Base-by-base conservation (phyloP, 129 eudicot genomes). In the Pulicaria dysenterica region DNA sequence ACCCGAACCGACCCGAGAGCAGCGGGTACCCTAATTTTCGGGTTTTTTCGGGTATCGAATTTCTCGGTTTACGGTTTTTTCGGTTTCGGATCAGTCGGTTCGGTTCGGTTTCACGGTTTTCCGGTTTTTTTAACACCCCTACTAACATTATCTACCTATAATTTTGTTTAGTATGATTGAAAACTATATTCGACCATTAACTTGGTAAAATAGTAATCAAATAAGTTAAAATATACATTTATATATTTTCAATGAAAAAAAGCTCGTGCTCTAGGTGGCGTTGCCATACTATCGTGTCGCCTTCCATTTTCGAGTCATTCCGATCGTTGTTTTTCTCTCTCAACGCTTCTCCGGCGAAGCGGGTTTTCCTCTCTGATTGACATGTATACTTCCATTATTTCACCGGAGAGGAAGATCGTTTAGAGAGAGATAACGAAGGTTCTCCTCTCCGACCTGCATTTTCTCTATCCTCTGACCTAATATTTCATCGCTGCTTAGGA, bases 301-400 rank as follows among this genome's bases (percentile, higher is more conserved):
- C 12, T 47, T 50, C 16, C n/a, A 3, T 31, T 67, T 5, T 19
- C 11, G 39, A 53, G 19, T 70, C 65, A 59, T 39, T 50, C 41
- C 14, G 71, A 36, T 44, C 78, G 50, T 49, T 50, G 14, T 40
- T 62, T 62, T 67, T 24, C 36, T 19, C 51, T 73, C 70, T 49
- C 68, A 16, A 58, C 68, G 68, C 77, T 58, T 72, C 78, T 73
- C 78, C 78, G 78, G 69, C 78, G 78, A 73, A 73, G 62, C 78
- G 78, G 42, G 24, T 49, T 73, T 73, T 19, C 48, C 78, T 60
- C 62, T 73, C 78, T 55, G 59, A 6, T 70, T 55, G 19, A 55
- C 75, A 50, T 17, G 10, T 58, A 72, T 17, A 40, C 53, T 64
- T 70, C 64, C 74, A 70, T 72, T 31, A 70, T 72, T 31, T 41